phyloP scores from a whole-genome alignment of 1,284 basidiomycete genomes.

The Ceraceosorus bombacis region DNA sequence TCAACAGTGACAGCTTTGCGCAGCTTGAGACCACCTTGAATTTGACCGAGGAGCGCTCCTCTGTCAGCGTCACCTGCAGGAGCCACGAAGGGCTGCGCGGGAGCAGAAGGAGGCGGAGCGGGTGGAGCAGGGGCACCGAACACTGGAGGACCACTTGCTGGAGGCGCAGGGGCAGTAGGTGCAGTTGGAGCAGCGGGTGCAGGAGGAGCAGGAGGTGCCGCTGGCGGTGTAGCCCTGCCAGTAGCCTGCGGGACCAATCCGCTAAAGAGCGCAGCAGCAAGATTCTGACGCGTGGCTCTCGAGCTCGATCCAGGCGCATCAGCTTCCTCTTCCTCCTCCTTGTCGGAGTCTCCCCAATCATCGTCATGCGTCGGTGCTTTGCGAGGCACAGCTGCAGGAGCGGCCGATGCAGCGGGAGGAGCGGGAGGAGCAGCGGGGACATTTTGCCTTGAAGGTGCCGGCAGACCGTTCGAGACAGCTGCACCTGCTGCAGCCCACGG shows the following conservation, averaged over 20 bases:
- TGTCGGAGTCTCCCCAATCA: constrained; percentile 43
- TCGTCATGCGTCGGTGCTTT: constrained; percentile 28
- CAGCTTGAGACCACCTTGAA: constrained; percentile 70
- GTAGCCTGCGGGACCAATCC: constrained; percentile 32
- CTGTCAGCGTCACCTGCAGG: constrained; percentile 54
- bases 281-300: constrained; percentile 43
- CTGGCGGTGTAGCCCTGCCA: constrained; percentile 28
- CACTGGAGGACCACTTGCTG: constrained; percentile 7
- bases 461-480: constrained; percentile 11
- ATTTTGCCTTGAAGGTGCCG: constrained; percentile 22
- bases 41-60: constrained; percentile 68
- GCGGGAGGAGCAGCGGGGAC: constrained; percentile 14
- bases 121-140: constrained; percentile 22
- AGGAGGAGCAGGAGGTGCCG: constrained; percentile 21
- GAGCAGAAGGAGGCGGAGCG: constrained; percentile 39
- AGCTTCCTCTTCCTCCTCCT: constrained; percentile 42
- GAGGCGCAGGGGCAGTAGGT: constrained; percentile 40
- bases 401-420: constrained; percentile 2
- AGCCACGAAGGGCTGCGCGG: constrained; percentile 26
- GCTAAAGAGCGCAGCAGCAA: constrained; percentile 45
- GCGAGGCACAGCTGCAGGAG: background rate
- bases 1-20: constrained; percentile 77
- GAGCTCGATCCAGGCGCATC: constrained; percentile 39
- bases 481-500: constrained; percentile 22
- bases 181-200: constrained; percentile 25